Evolutionary conservation across 2,329 filamentous ascomycete species (phyloP).

Genomic region (Fusarium coicis): DNA sequence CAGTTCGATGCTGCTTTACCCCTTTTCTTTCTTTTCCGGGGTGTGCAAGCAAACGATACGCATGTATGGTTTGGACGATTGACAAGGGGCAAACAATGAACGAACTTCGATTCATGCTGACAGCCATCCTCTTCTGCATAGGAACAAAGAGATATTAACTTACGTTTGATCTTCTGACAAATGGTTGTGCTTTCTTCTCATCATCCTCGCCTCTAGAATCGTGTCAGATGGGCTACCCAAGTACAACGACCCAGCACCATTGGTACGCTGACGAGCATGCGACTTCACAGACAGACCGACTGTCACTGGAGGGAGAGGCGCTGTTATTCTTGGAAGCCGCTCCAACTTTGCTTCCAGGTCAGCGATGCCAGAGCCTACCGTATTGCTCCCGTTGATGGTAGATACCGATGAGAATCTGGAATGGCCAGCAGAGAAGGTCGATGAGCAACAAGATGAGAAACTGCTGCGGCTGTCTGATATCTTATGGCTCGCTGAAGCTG

Average conservation of each 20-base stretch:
- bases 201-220: conserved; percentile 26
- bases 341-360: conserved; percentile 54
- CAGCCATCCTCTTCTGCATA: neutral
- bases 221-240: conserved; percentile 26
- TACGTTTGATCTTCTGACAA: conserved; percentile 42
- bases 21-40: neutral
- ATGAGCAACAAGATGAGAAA: conserved; percentile 60
- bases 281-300: conserved; percentile 14
- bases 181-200: conserved; percentile 36
- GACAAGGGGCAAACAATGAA: neutral
- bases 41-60: neutral
- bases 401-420: conserved; percentile 66
- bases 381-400: conserved; percentile 57
- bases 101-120: neutral
- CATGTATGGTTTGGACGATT: neutral
- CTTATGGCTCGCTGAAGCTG: conserved; percentile 40
- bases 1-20: neutral
- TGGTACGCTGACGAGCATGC: conserved; percentile 9
- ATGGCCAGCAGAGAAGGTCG: conserved; percentile 58
- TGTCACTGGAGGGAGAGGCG: conserved; percentile 16
- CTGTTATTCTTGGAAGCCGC: conserved; percentile 39
- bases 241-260: conserved; percentile 1
- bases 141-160: neutral
- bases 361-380: conserved; percentile 47
- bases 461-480: conserved; percentile 64